phyloP scores from a whole-genome alignment of 2,329 filamentous ascomycete genomes.

The Cadophora malorum region DNA sequence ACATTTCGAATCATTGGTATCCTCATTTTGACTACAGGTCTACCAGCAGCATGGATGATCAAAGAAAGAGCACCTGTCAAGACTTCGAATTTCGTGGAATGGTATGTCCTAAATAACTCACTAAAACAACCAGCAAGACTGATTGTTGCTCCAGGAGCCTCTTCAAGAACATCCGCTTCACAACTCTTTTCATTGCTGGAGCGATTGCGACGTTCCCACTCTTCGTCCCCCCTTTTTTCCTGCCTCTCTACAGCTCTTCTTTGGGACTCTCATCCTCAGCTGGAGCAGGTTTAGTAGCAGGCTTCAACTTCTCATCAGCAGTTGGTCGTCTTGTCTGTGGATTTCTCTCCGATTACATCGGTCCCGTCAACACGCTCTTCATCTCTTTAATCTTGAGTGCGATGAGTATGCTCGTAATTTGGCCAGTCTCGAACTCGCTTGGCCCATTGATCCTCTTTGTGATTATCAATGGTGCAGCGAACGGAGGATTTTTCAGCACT shows the following conservation, averaged over 20 bases:
- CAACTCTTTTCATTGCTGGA: conserved; percentile 58
- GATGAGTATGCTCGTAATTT: conserved; percentile 64
- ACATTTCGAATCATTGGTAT: conserved; percentile 60
- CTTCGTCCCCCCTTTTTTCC: conserved; percentile 66
- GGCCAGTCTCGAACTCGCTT: conserved; percentile 63
- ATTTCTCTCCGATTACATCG: conserved; percentile 59
- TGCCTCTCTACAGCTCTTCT: conserved; percentile 61
- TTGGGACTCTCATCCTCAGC: conserved; percentile 59
- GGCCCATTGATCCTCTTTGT: conserved; percentile 62
- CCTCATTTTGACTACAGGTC: conserved; percentile 57
- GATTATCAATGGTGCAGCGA: conserved; percentile 64
- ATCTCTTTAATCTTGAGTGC: conserved; percentile 58
- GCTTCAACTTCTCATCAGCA: conserved; percentile 66
- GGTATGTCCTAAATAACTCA: conserved; percentile 45
- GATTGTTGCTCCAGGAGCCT: conserved; percentile 49
- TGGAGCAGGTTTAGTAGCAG: conserved; percentile 64
- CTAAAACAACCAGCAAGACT: not conserved
- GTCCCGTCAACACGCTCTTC: conserved; percentile 61
- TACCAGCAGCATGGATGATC: conserved; percentile 62
- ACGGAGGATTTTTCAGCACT: conserved; percentile 68
- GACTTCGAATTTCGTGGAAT: conserved; percentile 54
- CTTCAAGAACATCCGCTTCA: conserved; percentile 59
- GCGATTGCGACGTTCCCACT: conserved; percentile 65
- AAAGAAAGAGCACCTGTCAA: conserved; percentile 53
- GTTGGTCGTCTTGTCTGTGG: conserved; percentile 62